These are phyloP conservation scores for Whalleya microplaca DNA, from an alignment of 2,329 filamentous ascomycete species.

Conservation along the genomic window DNA sequence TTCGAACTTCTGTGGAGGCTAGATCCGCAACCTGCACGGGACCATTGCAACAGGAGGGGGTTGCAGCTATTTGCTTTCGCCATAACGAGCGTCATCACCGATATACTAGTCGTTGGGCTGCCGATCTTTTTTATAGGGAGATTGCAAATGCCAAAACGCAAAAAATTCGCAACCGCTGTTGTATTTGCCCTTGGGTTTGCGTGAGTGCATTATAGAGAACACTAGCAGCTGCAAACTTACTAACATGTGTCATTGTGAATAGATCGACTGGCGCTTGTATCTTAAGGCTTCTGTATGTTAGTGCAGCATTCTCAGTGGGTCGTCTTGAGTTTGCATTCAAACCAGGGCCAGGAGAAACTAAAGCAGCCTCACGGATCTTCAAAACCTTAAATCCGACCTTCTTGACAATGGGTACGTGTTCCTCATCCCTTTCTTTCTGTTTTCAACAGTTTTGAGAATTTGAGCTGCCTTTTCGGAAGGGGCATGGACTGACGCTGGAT, in stretches of 20 bases:
- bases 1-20: slow-evolving; percentile 18
- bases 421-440: not conserved
- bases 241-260: not conserved
- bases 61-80: slow-evolving; percentile 10
- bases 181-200: slow-evolving; percentile 12
- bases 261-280: slow-evolving; percentile 15
- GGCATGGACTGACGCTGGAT: not conserved
- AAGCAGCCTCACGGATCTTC: slow-evolving; percentile 5
- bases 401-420: slow-evolving; percentile 2
- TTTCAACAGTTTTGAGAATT: not conserved
- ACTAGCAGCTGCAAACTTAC: not conserved
- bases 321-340: slow-evolving; percentile 10
- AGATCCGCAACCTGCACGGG: slow-evolving; percentile 6
- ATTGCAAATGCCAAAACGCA: slow-evolving; percentile 9
- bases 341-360: slow-evolving; percentile 7
- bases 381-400: slow-evolving; percentile 10
- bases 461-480: too few species aligned
- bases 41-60: slow-evolving; percentile 10
- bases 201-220: not conserved
- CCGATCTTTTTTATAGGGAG: slow-evolving; percentile 9
- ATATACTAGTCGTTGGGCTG: slow-evolving; percentile 10
- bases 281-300: slow-evolving; percentile 5
- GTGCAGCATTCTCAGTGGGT: slow-evolving; percentile 4
- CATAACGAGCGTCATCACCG: slow-evolving; percentile 10
- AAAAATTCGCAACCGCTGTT: slow-evolving; percentile 6